Evolutionary conservation across 192 early-diverging fungal genomes (phyloP).

Genomic region (Phlyctochytrium planicorne): DNA sequence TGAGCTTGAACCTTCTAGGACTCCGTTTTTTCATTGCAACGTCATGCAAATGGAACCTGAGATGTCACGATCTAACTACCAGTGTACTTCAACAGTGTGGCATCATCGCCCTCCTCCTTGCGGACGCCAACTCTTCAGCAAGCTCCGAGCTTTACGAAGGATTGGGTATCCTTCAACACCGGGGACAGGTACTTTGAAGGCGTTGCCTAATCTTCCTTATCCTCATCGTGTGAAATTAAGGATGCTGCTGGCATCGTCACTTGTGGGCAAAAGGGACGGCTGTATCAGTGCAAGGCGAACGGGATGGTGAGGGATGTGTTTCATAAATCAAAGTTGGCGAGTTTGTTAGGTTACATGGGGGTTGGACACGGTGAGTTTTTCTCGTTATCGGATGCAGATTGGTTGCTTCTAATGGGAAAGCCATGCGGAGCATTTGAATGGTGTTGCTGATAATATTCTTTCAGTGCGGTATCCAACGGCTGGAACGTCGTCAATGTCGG

Average conservation of each 20-base stretch:
- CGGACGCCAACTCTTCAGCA: constrained; percentile 41
- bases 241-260: constrained; percentile 99
- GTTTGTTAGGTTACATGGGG: constrained; percentile 85
- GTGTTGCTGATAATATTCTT: too few species aligned
- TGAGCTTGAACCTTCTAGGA: too few species aligned
- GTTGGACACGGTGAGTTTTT: constrained; percentile 88
- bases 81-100: too few species aligned
- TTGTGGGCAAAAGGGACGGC: constrained; percentile 91
- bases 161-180: constrained; percentile 93
- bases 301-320: constrained; percentile 99
- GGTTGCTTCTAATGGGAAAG: constrained; percentile 1
- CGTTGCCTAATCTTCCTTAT: neutral
- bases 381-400: neutral
- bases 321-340: constrained; percentile 70
- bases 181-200: constrained; percentile 83
- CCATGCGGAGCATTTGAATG: too few species aligned
- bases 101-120: constrained; percentile 26
- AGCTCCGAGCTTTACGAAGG: constrained; percentile 91
- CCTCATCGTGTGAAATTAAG: too few species aligned
- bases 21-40: too few species aligned
- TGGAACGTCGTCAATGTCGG: constrained; percentile 90
- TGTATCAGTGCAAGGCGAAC: constrained; percentile 99
- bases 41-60: too few species aligned
- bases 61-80: too few species aligned
- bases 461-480: constrained; percentile 98